Evolutionary conservation across 2,329 filamentous ascomycete genomes (phyloP), one percentile per base, ranked within the genome.

Genomic region (Talaromyces islandicus): DNA sequence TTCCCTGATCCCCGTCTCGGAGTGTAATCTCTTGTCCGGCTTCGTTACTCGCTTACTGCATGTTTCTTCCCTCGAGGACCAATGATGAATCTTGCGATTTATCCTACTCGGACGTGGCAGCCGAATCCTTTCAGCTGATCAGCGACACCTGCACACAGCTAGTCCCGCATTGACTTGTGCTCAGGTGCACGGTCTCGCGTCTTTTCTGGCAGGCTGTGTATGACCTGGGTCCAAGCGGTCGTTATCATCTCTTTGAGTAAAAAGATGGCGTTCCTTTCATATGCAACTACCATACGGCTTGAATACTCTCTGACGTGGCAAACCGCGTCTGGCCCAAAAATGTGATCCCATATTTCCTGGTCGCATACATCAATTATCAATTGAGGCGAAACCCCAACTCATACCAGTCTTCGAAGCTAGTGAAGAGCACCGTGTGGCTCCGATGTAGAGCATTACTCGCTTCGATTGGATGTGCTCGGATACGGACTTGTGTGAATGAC

Each of bases 111-210:
- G 58, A 63, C 61, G 59, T 63, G 60, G 61, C 61, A 68, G 66
- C 65, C 67, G 65, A 70, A 69, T 65, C 65, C 64, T 64, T 75
- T 76, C 73, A 76, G 73, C 73, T 76, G 73, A 76, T 74, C 73
- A 71, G 63, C 69, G 66, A 70, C 65, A 64, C 67, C 71, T 76
- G 73, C 73, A 75, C 70, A 73, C 60, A 65, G 66, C 67, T 70
- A 68, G 70, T 73, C 67, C 69, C 68, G 70, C 73, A 74, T 74
- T 62, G 65, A 67, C 58, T 69, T 68, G 69, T 69, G 66, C 69
- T 70, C 67, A 70, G 68, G 68, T 74, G 71, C 72, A 72, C 70
- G 70, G 70, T 69, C 69, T 65, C 66, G 64, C 62, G 60, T 68
- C 65, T 63, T 64, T 64, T 67, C 68, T 74, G 73, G 69, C 71